Base-by-base conservation (phyloP, 768 basidiomycete genomes). In the Tricholoma flavovirens region DNA sequence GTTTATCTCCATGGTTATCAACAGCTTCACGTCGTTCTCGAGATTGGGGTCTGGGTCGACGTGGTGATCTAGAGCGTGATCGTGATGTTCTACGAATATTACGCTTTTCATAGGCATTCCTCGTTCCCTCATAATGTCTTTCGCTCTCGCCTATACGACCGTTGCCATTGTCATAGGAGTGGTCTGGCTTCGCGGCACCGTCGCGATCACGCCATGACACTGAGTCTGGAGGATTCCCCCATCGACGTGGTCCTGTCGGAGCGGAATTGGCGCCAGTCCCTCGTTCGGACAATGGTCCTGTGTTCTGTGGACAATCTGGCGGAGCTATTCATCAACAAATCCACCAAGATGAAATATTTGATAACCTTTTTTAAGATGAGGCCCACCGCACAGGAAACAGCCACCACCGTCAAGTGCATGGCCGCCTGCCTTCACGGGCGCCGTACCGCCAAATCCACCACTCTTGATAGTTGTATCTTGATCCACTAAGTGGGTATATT, bases 401-500 rank as follows among this genome's bases (percentile, higher is more conserved):
- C 91, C 93, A 1, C 79, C 83, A 0, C 73, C 76, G 45, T 85
- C 80, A 0, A 73, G 73, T 21, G 77, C 74, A 50, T 72, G 78
- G 5, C 85, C 84, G 30, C 84, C 84, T 38, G 76, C 66, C 65
- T 81, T 83, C 49, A 80, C 74, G 22, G 81, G 67, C 1, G 74
- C 81, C 4, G 65, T 64, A 6, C 83, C 87, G 26, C 87, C 87
- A 70, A 88, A 87, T 0, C 88, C 87, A 29, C 83, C 87, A 49
- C 66, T 74, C 11, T 68, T 58, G 21, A 60, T 73, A 5, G 90
- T 92, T 0, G 96, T 98, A 68, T 98, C 96, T 76, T 98, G 91
- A 65, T 95, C 95, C 35, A 93, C 72, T 60, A 99, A 72, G 73
- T 99, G 96, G 14, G 97, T 98, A 64, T 98, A 98, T 74, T 99